Evolutionary conservation across 2,329 filamentous ascomycete genomes (phyloP), one percentile per base, ranked within the genome.

Genomic region (Mycosphaerella arachidis): DNA sequence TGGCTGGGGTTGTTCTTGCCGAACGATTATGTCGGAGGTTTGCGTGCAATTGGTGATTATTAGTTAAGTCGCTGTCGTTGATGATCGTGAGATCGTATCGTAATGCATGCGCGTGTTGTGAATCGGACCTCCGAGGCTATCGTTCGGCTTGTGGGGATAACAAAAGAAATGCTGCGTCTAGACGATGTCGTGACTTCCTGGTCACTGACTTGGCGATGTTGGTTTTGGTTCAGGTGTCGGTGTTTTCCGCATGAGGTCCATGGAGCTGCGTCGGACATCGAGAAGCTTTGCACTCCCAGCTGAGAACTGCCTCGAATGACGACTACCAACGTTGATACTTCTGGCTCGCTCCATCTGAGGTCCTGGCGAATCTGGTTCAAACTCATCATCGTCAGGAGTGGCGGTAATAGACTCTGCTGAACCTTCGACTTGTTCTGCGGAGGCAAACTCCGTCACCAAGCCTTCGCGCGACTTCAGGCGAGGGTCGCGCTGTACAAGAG

Each of bases 211-310:
- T 30, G 35, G 37, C 24, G 40, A n/a, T 16, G 50, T 31, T 31
- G 50, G 16, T 52, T 10, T 33, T 18, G 56, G 56, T 45, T 46
- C 56, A 24, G 56, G 48, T 1, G 48, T 45, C 6, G 48, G 48
- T 6, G 48, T 33, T n/a, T 30, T 45, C 8, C 48, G 53, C 16
- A 30, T 30, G 13, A 52, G 50, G 16, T 52, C 50, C 50, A 52
- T 35, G 5, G 58, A 61, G 16, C 52, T 48, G 24, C 60, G 53
- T 7, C 55, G 59, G 16, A 67, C 64, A 18, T 92, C 86, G 53
- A 94, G 77, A 55, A 93, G 75, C 74, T 85, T 89, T 10, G 89
- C 89, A 70, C 88, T 92, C 53, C 90, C 90, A 48, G 89, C 88
- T 69, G 89, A 92, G 69, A 92, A 86, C 64, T 88, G 88, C 56